Percentiles rank a stretch among this genome's conserved stretches.
phyloP scores from a whole-genome alignment of 2,329 filamentous ascomycete genomes.

The Plectosphaerella sp. region DNA sequence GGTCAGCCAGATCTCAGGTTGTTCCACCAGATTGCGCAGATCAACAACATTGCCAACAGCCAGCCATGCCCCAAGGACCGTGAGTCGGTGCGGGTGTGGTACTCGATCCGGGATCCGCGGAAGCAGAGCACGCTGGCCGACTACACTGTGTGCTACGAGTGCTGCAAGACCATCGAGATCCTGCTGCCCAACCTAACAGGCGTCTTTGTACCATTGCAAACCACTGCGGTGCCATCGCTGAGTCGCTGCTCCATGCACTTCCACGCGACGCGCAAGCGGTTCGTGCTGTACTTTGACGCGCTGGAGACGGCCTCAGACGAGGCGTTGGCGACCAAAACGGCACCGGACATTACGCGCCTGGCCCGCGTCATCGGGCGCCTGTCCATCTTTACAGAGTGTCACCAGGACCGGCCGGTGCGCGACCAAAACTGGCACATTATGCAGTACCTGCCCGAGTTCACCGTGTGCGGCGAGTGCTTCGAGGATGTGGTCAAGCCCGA shows the following conservation, averaged over 20 bases:
- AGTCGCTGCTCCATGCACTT: conserved; percentile 68
- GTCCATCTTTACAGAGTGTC: conserved; percentile 57
- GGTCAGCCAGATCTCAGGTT: conserved; percentile 61
- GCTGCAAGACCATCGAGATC: conserved; percentile 66
- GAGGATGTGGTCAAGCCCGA: conserved; percentile 72
- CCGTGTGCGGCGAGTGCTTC: conserved; percentile 84
- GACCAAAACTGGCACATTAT: conserved; percentile 74
- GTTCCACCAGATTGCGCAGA: conserved; percentile 63
- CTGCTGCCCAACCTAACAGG: conserved; percentile 69
- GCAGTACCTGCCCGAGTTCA: conserved; percentile 69
- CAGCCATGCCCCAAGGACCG: conserved; percentile 54
- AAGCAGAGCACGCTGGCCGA: conserved; percentile 59
- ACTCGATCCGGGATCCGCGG: conserved; percentile 66
- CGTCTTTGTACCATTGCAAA: conserved; percentile 54
- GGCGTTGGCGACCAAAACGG: conserved; percentile 36
- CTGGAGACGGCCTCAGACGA: conserved; percentile 54
- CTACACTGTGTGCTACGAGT: conserved; percentile 73
- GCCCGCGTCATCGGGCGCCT: conserved; percentile 59
- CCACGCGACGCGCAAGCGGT: conserved; percentile 44
- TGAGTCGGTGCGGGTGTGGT: conserved; percentile 63
- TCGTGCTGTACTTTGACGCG: conserved; percentile 55
- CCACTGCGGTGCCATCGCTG: conserved; percentile 37
- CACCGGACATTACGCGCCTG: conserved; percentile 57
- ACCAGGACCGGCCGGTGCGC: conserved; percentile 56
- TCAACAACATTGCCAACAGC: conserved; percentile 44